Base-by-base conservation (phyloP, 345 rosid genomes). In the Gynandropsis gynandra region DNA sequence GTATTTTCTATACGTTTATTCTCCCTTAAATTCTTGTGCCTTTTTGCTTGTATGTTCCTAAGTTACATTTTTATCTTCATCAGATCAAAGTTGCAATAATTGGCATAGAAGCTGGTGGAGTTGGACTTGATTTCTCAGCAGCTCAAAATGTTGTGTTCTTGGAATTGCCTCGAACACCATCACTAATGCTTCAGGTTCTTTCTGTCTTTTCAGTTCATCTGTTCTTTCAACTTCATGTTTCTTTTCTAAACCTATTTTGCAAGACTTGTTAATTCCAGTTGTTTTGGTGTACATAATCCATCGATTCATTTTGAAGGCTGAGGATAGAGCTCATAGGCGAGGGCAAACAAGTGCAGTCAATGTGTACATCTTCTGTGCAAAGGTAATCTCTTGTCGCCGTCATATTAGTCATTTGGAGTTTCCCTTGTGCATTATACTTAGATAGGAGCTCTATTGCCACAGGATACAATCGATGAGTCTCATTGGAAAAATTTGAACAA, bases 101-200 rank as follows among this genome's bases (percentile, higher is more conserved):
- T 70, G 96, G 98, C 20, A 62, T 80, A 67, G 83, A 82, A 54
- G 98, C 98, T 19, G 98, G 95, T 10, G 96, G 98, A 33, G 92
- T 84, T 63, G 96, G 98, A 66, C 95, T 90, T 55, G 76, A 90
- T 74, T 80, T 90, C 67, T 90, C 98, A 42, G 71, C 96, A 18
- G 98, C 96, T 5, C 79, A 77, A 59, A 79, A 75, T 71, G 96
- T 90, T 58, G 92, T 84, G 64, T 90, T 90, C 66, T 47, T 90
- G 72, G 98, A 90, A 77, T 64, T 90, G 74, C 96, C 98, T 54
- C 79, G 80, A 60, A 78, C 92, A 34, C 78, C 96, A 21, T 78
- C 96, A 16, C 60, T 81, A 72, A 75, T 90, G 98, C 96, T 80
- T 76, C 98, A 90, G 92, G 98, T 90, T 44, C 21, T 42, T 32